Evolutionary conservation across 495 filamentous ascomycete species (phyloP).

Genomic region (Neurospora sublineolata): DNA sequence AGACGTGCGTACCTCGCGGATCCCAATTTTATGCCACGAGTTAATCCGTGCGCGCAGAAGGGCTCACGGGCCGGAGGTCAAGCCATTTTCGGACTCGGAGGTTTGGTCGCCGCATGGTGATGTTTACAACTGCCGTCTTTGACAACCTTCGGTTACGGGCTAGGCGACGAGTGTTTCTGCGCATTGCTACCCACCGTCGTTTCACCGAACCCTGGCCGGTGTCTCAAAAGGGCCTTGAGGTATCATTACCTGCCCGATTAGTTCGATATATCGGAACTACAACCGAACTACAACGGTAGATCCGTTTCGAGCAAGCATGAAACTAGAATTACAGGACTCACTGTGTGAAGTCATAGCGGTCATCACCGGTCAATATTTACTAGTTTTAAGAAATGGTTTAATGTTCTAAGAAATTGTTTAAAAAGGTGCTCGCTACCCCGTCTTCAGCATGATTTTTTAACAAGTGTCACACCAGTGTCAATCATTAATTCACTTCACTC

Average conservation of each 20-base stretch:
- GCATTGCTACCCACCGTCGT: neutral
- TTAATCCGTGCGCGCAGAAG: neutral
- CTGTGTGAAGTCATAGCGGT: neutral
- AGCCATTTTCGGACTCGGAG: neutral
- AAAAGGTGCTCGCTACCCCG: neutral
- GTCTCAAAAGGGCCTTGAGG: neutral
- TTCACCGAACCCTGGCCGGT: neutral
- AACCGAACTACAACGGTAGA: neutral
- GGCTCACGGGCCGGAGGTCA: neutral
- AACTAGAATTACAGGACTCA: neutral
- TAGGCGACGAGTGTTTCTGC: neutral
- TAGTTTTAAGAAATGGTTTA: neutral
- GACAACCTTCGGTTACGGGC: neutral
- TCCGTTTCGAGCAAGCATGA: neutral
- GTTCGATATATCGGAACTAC: neutral
- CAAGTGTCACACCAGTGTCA: neutral
- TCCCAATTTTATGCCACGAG: neutral
- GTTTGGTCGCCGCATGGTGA: neutral
- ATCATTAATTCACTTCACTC: neutral
- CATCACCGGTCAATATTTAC: neutral
- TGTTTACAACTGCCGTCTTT: neutral
- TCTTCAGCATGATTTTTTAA: neutral
- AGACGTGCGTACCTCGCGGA: neutral
- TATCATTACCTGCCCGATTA: neutral
- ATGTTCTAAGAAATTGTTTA: neutral